Evolutionary conservation across 768 basidiomycete species (phyloP), one percentile per base, ranked within the genome.

Genomic region (Termitomyces titanicus): DNA sequence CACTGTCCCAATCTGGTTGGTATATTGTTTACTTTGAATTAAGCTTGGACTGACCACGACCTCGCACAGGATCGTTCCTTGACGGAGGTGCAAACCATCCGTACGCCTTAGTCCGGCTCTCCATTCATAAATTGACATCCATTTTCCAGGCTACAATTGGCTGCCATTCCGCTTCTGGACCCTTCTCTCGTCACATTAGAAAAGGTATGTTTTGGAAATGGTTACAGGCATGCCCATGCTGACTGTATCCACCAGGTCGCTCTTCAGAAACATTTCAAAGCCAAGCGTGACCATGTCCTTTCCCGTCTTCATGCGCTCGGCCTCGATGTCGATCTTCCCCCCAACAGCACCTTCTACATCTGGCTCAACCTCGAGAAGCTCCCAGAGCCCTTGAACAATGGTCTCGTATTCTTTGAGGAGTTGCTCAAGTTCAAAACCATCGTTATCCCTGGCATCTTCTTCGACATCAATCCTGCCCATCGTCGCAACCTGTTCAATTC

Each of bases 1-100:
- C 94, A 1, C 81, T 98, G 39, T 92, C 90, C n/a, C 95, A 98
- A 66, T 89, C 89, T 22, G 91, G 88, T 74, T 57, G 43, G 72
- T 68, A 11, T 18, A 2, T 40, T 3, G 13, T 6, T 24, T 12
- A 12, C 40, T 18, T 29, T n/a, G 25, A 51, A 12, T 59, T 61
- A 45, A 55, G 39, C 29, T 44, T 29, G 17, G 6, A 12, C 31
- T 52, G 42, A 59, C 24, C 15, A 46, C 27, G 40, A 52, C 13
- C 25, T 27, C 47, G 11, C 20, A 10, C 45, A 75, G 87, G 89
- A 2, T 93, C 91, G 9, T 97, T 94, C 84, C 74, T 98, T 53
- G 95, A 98, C 63, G 95, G 95, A 17, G 95, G 95, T 54, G 92
- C 92, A 3, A 94, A 92, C 65, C 94, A 95, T 68, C 91, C 92